Conservation (phyloP, 192 early-diverging fungal genomes). For the Dimargaris verticillata region DNA sequence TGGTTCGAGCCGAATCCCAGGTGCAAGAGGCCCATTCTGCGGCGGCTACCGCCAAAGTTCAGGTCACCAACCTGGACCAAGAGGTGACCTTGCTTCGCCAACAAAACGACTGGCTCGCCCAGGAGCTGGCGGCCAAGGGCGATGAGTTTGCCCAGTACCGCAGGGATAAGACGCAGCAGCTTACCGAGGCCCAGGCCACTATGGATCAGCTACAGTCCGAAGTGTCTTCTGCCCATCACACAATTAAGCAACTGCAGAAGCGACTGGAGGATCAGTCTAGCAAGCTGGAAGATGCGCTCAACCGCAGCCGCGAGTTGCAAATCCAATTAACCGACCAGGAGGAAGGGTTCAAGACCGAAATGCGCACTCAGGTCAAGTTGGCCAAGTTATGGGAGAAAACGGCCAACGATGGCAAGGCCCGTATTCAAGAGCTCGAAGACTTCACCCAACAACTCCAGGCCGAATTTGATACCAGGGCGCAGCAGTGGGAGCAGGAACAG, state of each 20-base stretch:
- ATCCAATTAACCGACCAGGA: slow-evolving; percentile 29
- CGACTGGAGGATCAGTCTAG: slow-evolving; percentile 29
- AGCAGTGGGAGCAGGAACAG: slow-evolving; percentile 24
- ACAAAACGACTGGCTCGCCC: slow-evolving; percentile 45
- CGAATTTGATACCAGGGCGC: slow-evolving; percentile 22
- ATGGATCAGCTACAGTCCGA: slow-evolving; percentile 22
- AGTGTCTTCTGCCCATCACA: slow-evolving; percentile 34
- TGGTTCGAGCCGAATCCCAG: slow-evolving; percentile 14
- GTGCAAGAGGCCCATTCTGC: slow-evolving; percentile 20
- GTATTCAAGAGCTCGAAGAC: slow-evolving; percentile 33
- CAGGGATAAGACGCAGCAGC: slow-evolving; percentile 30
- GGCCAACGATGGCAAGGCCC: slow-evolving; percentile 32
- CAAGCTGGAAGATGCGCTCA: slow-evolving; percentile 25
- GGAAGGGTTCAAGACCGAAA: slow-evolving; percentile 47
- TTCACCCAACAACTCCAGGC: slow-evolving; percentile 28
- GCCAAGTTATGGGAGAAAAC: slow-evolving; percentile 39
- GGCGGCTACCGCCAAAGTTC: slow-evolving; percentile 20
- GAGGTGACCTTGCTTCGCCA: slow-evolving; percentile 37
- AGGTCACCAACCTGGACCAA: slow-evolving; percentile 34
- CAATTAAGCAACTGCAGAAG: slow-evolving; percentile 27
- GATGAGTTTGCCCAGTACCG: slow-evolving; percentile 34
- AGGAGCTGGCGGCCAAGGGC: slow-evolving; percentile 41
- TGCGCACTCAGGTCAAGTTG: slow-evolving; percentile 44
- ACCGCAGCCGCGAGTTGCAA: slow-evolving; percentile 22
- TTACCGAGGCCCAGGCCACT: slow-evolving; percentile 27